Percentiles rank a stretch among this genome's conserved stretches.
phyloP scores from a whole-genome alignment of 495 filamentous ascomycete species.

The Hypoxylon intermedium region DNA sequence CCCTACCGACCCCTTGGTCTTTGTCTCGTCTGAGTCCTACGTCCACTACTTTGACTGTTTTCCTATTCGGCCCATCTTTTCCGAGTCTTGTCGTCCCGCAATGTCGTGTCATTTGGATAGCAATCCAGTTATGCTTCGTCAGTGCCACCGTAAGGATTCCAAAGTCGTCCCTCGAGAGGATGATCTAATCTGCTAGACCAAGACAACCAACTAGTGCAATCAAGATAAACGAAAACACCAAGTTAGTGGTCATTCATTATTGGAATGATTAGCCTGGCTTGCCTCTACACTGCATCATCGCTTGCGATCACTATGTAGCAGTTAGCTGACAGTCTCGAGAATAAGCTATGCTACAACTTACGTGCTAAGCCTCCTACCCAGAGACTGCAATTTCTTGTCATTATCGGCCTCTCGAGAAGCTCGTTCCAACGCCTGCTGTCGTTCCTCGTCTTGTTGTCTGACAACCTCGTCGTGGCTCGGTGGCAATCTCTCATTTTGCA shows the following conservation, averaged over 20 bases:
- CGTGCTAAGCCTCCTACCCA: constrained; percentile 95
- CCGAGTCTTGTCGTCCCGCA: constrained; percentile 4
- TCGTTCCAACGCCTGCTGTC: constrained; percentile 80
- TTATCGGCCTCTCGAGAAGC: constrained; percentile 89
- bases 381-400: constrained; percentile 79
- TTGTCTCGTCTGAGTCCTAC: constrained; percentile 8
- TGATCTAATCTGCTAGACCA: constrained; percentile 32
- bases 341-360: constrained; percentile 59
- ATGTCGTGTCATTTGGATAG: constrained; percentile 6
- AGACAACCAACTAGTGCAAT: constrained; percentile 20
- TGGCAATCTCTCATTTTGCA: constrained; percentile 94
- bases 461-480: constrained; percentile 91
- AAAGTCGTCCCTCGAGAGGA: constrained; percentile 13
- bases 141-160: constrained; percentile 19
- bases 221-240: constrained; percentile 21
- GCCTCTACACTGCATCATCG: constrained; percentile 29
- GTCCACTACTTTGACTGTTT: constrained; percentile 10
- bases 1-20: constrained; percentile 2
- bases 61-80: constrained; percentile 12
- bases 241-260: constrained; percentile 15
- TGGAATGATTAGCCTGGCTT: constrained; percentile 23
- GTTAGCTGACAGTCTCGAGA: constrained; percentile 4
- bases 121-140: constrained; percentile 18
- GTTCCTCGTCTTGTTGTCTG: constrained; percentile 76
- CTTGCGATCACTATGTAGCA: constrained; percentile 39